Base-by-base conservation (phyloP, 2,329 filamentous ascomycete species). In the Colletotrichum sp. region DNA sequence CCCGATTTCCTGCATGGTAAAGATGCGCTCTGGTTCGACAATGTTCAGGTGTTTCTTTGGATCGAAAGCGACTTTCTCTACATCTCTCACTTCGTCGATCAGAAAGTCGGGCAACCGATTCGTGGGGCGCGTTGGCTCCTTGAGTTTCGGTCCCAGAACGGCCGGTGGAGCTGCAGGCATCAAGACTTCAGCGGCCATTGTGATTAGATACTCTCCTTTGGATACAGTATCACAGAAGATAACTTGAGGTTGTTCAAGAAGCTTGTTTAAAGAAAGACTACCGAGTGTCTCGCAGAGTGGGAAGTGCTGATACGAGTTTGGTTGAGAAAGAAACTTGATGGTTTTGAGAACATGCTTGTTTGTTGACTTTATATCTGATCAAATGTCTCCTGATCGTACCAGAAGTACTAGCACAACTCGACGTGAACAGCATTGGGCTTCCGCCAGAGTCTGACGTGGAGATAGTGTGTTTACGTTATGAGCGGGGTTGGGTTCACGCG, bases 1-100 rank as follows among this genome's bases (percentile, higher is more conserved):
- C 4, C 90, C 91, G 69, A 94, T 86, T 39, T 93, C 92, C 79
- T 89, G 87, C 92, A 94, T 94, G 21, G 87, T 90, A 79, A 90
- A 84, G 62, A 90, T 84, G 77, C 89, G 87, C n/a, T 87, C 85
- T 15, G 89, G 88, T 10, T 87, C 82, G 67, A 87, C 85, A 81
- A 88, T 92, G 24, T 83, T 83, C 21, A 94, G 82, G 80, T 94
- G 92, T 80, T 88, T 89, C 59, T 83, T 79, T 3, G 91, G 87
- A 64, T 90, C 84, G 79, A 93, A 94, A 4, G 75, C 76, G 71
- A 81, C 82, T 5, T 69, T 65, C 18, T 76, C 67, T 4, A 66
- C 71, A 9, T 63, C 39, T 32, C 77, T 75, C 7, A 81, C 81
- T 10, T 77, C 79, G 15, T 83, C 79, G 34, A 81, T 80, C n/a